phyloP scores from a whole-genome alignment of 108 stramenopile genomes.

The Discostella stelligeroides region DNA sequence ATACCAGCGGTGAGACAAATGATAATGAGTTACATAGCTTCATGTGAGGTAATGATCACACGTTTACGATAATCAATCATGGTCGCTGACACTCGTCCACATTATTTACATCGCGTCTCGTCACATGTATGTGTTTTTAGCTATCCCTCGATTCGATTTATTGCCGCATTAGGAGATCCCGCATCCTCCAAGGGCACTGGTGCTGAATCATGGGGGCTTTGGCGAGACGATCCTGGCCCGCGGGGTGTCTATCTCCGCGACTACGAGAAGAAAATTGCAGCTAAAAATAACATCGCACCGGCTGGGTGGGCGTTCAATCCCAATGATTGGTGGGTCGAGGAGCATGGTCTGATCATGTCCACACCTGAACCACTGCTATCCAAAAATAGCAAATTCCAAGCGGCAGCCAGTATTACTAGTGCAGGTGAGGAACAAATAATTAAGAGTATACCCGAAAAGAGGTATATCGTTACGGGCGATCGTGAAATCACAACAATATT shows the following conservation, averaged over 20 bases:
- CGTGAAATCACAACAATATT: conserved; percentile 44
- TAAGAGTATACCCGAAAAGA: conserved; percentile 30
- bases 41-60: too few relatives aligned
- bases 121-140: conserved; percentile 5
- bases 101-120: not conserved
- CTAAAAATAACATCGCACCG: conserved; percentile 62
- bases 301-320: conserved; percentile 82
- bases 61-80: too few relatives aligned
- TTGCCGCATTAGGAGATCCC: conserved; percentile 81
- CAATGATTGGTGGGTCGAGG: conserved; percentile 85
- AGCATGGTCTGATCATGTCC: conserved; percentile 69
- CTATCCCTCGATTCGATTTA: conserved; percentile 74
- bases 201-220: conserved; percentile 75
- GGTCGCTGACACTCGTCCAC: too few relatives aligned
- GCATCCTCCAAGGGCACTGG: conserved; percentile 55
- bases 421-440: too few relatives aligned
- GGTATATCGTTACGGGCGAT: conserved; percentile 55
- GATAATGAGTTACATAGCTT: too few relatives aligned
- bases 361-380: conserved; percentile 48
- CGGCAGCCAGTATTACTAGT: too few relatives aligned
- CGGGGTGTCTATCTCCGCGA: conserved; percentile 75
- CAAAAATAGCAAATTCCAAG: conserved; percentile 53
- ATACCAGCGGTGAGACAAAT: conserved; percentile 8
- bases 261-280: conserved; percentile 53
- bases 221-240: conserved; percentile 85